Conservation (phyloP, 345 rosid genomes). For the Trapa bicornis region DNA sequence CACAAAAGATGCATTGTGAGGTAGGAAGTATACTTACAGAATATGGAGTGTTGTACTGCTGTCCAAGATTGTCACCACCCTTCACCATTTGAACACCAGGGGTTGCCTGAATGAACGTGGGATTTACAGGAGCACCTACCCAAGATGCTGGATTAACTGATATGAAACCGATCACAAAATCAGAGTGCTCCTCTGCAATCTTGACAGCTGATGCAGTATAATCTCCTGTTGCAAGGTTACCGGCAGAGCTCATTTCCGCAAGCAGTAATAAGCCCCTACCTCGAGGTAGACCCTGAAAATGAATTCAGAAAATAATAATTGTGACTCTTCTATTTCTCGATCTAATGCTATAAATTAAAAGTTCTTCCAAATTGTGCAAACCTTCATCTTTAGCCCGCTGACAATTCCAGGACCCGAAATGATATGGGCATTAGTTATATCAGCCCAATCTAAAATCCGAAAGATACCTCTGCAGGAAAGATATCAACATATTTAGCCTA, state of each 20-base stretch:
- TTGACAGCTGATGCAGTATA: constrained; percentile 89
- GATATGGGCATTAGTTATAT: constrained; percentile 80
- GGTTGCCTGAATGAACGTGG: constrained; percentile 86
- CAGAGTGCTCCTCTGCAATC: constrained; percentile 88
- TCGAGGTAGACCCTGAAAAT: constrained; percentile 66
- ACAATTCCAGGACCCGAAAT: constrained; percentile 95
- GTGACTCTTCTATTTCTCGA: neutral
- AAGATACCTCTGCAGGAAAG: constrained; percentile 57
- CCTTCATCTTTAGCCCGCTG: constrained; percentile 88
- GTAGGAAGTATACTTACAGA: constrained; percentile 41
- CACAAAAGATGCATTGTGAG: neutral
- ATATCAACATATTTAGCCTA: neutral
- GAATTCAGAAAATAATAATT: neutral
- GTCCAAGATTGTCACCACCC: constrained; percentile 89
- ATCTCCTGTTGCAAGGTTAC: constrained; percentile 88
- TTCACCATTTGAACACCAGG: constrained; percentile 96
- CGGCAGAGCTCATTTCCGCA: constrained; percentile 99
- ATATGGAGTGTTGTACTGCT: constrained; percentile 87
- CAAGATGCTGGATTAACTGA: constrained; percentile 94
- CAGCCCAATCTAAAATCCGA: constrained; percentile 87
- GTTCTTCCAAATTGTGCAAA: constrained; percentile 10
- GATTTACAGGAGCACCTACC: constrained; percentile 72
- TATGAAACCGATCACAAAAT: constrained; percentile 92
- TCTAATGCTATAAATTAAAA: neutral
- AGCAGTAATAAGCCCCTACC: constrained; percentile 82